Conservation (phyloP, 2,329 filamentous ascomycete species). For the Ploettnerulaceae sp. region DNA sequence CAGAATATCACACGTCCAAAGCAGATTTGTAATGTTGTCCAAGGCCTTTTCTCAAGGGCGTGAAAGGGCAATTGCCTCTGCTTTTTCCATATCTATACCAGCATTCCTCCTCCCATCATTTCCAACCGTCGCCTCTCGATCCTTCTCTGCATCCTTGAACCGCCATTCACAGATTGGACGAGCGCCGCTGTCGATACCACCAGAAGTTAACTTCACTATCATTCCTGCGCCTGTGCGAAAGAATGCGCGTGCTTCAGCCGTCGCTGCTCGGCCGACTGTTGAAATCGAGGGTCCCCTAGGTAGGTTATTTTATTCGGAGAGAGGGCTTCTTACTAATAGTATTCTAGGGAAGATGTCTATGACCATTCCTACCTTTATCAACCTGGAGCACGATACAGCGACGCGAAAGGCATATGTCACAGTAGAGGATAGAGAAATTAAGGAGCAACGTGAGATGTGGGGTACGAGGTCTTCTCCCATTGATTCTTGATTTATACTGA, state of each 20-base stretch:
- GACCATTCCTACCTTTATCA: constrained; percentile 73
- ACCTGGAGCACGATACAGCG: constrained; percentile 61
- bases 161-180: constrained; percentile 79
- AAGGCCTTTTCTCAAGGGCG: constrained; percentile 57
- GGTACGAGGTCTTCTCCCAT: constrained; percentile 34
- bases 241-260: constrained; percentile 37
- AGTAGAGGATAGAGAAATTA: constrained; percentile 62
- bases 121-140: constrained; percentile 44
- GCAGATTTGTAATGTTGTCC: constrained; percentile 54
- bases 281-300: constrained; percentile 78
- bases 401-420: constrained; percentile 61
- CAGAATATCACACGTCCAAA: neutral
- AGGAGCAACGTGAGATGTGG: constrained; percentile 92
- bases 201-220: constrained; percentile 72
- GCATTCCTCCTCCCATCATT: constrained; percentile 71
- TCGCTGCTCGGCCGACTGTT: constrained; percentile 59
- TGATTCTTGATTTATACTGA: constrained; percentile 4
- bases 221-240: constrained; percentile 47
- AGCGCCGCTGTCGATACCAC: constrained; percentile 73
- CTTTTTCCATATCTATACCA: constrained; percentile 53
- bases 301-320: constrained; percentile 35
- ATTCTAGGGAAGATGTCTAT: constrained; percentile 65
- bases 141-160: constrained; percentile 67
- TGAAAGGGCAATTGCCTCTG: constrained; percentile 49
- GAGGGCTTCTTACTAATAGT: neutral